Conservation (phyloP, 177 flowering plant species). For the Telopea speciosissima region DNA sequence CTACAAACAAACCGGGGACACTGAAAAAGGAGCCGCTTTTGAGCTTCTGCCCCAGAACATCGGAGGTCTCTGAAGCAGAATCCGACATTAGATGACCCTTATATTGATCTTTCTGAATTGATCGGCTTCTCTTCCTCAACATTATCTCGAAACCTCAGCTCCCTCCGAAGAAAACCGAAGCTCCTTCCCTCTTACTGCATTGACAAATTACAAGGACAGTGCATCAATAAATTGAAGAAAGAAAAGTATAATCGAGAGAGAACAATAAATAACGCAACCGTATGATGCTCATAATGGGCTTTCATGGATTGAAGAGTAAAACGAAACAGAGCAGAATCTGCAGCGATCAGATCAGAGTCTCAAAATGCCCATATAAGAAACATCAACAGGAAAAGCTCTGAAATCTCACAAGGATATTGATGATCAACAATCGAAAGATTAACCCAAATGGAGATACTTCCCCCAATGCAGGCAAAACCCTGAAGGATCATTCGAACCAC, state of each 20-base stretch:
- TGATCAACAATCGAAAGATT: neutral
- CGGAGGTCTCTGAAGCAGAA: constrained; percentile 26
- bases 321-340: neutral
- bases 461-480: neutral
- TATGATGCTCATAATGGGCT: constrained; percentile 3
- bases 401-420: neutral
- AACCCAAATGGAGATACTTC: neutral
- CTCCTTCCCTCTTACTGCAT: constrained; percentile 5
- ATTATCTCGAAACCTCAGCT: constrained; percentile 22
- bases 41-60: constrained; percentile 22
- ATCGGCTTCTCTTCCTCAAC: constrained; percentile 57
- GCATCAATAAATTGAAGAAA: neutral
- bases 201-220: neutral
- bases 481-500: neutral
- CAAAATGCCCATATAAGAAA: neutral
- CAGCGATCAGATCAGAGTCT: constrained; percentile 1
- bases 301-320: constrained; percentile 4
- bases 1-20: constrained; percentile 53
- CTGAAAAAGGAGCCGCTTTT: constrained; percentile 36
- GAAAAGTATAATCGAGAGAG: neutral
- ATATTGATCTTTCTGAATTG: constrained; percentile 46
- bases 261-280: neutral
- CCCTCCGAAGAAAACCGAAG: constrained; percentile 7
- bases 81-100: constrained; percentile 29
- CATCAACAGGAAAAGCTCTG: neutral